These are phyloP conservation scores for Zasmidium angulare DNA, from an alignment of 2,329 filamentous ascomycete genomes.

Conservation along the genomic window DNA sequence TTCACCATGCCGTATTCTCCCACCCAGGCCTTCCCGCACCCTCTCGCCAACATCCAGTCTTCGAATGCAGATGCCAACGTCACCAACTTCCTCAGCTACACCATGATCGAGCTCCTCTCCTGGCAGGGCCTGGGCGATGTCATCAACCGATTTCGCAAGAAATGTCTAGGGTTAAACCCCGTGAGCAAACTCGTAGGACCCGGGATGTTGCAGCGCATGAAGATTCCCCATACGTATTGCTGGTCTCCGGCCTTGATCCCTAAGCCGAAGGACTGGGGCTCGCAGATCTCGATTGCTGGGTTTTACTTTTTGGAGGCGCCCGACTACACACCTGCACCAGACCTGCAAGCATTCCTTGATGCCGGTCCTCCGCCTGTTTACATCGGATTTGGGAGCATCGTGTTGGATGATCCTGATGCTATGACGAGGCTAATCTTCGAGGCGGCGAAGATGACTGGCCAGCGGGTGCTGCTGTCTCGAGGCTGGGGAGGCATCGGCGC, in stretches of 20 bases:
- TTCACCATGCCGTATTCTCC: slow-evolving; percentile 94
- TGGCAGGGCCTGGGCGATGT: slow-evolving; percentile 86
- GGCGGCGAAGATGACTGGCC: slow-evolving; percentile 55
- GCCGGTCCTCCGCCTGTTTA: slow-evolving; percentile 71
- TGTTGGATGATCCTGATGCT: slow-evolving; percentile 69
- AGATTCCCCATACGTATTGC: slow-evolving; percentile 82
- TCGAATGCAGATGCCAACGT: slow-evolving; percentile 67
- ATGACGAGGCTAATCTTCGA: slow-evolving; percentile 70
- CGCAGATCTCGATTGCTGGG: slow-evolving; percentile 58
- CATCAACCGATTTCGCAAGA: slow-evolving; percentile 78
- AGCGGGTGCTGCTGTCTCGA: slow-evolving; percentile 52
- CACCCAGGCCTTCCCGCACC: slow-evolving; percentile 78
- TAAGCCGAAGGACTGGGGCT: slow-evolving; percentile 71
- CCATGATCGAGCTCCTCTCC: slow-evolving; percentile 80
- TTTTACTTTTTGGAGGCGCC: slow-evolving; percentile 71
- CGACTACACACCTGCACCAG: slow-evolving; percentile 63
- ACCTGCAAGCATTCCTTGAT: slow-evolving; percentile 63
- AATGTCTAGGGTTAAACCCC: slow-evolving; percentile 68
- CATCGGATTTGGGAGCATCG: slow-evolving; percentile 78
- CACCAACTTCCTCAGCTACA: slow-evolving; percentile 77
- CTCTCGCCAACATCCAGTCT: slow-evolving; percentile 67
- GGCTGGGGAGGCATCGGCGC: slow-evolving; percentile 50
- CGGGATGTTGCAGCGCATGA: slow-evolving; percentile 69
- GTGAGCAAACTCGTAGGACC: slow-evolving; percentile 78
- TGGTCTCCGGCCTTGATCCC: slow-evolving; percentile 78